Evolutionary conservation across 2,329 filamentous ascomycete species (phyloP), one percentile per base, ranked within the genome.

Genomic region (Colletotrichum destructivum): DNA sequence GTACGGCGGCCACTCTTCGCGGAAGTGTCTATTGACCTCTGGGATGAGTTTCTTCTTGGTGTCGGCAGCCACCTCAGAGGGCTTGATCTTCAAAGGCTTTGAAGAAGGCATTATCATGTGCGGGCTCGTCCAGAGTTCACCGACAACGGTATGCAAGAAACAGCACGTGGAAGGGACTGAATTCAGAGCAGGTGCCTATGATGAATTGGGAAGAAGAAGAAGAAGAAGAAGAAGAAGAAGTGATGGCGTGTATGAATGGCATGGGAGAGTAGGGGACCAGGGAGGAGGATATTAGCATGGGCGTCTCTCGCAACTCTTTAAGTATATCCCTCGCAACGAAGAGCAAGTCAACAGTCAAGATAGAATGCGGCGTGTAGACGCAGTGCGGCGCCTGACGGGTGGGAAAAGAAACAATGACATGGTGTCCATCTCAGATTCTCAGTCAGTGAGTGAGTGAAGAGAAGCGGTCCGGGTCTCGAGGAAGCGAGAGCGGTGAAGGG

Each of bases 31-130:
- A 77, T 85, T 88, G 76, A 94, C 89, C 73, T 88, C 83, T 18
- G 92, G 92, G 74, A 94, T 91, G 78, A 91, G 93, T 70, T 87
- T 87, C 76, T 86, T 88, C 81, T 93, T 93, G n/a, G 91, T 92
- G 79, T 94, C 92, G 35, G 90, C 88, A 66, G 92, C 92, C 65
- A 94, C 89, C 74, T 94, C 92, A 51, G 91, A 89, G 15, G 90
- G 88, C 81, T 90, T 92, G 56, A 87, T 87, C 81, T 87, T 90
- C 66, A 87, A 84, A 60, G 86, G 85, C 77, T 74, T 74, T 35
- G 71, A 72, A 16, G 73, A 74, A 31, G 73, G 71, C 71, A 74
- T 74, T 47, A 31, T 31, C 8, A 9, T 8, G 31, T 31, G 21
- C 38, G 51, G n/a, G 42, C 47, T 54, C n/a, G 55, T 18, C 31